Conservation (phyloP, 352 stramenopile species). For the Blastocystis sp. region DNA sequence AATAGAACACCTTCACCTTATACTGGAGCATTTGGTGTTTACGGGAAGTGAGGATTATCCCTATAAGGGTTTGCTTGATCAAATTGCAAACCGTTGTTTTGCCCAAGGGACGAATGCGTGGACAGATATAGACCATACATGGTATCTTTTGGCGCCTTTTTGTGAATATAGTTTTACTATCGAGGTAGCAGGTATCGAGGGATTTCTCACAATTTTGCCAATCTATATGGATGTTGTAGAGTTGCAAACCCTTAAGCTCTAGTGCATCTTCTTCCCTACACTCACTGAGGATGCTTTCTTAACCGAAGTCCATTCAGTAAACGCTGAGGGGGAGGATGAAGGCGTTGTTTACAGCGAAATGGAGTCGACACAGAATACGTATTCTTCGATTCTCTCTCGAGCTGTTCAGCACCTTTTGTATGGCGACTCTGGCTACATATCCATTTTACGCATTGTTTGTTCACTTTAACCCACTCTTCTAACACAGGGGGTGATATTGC, state of each 20-base stretch:
- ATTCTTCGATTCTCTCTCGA: conserved; percentile 63
- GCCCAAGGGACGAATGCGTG: conserved; percentile 67
- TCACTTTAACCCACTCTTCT: conserved; percentile 46
- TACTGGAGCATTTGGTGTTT: conserved; percentile 68
- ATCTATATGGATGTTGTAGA: conserved; percentile 65
- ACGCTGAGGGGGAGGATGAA: conserved; percentile 66
- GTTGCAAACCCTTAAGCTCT: neutral
- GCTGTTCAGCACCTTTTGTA: conserved; percentile 65
- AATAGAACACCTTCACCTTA: neutral
- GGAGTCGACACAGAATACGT: conserved; percentile 65
- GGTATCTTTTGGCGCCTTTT: conserved; percentile 48
- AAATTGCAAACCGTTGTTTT: conserved; percentile 67
- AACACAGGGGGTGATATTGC: conserved; percentile 65
- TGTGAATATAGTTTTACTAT: conserved; percentile 60
- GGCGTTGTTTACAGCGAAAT: conserved; percentile 68
- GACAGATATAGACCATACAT: conserved; percentile 68
- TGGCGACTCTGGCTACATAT: conserved; percentile 63
- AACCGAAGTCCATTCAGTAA: conserved; percentile 68
- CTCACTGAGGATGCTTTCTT: conserved; percentile 66
- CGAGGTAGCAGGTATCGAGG: conserved; percentile 65
- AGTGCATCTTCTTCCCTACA: conserved; percentile 67
- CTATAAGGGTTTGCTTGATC: conserved; percentile 67
- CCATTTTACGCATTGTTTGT: neutral
- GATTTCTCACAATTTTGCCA: conserved; percentile 66
- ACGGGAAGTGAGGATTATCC: conserved; percentile 65